phyloP scores from a whole-genome alignment of 495 filamentous ascomycete species.

The Aspergillus hancockii region DNA sequence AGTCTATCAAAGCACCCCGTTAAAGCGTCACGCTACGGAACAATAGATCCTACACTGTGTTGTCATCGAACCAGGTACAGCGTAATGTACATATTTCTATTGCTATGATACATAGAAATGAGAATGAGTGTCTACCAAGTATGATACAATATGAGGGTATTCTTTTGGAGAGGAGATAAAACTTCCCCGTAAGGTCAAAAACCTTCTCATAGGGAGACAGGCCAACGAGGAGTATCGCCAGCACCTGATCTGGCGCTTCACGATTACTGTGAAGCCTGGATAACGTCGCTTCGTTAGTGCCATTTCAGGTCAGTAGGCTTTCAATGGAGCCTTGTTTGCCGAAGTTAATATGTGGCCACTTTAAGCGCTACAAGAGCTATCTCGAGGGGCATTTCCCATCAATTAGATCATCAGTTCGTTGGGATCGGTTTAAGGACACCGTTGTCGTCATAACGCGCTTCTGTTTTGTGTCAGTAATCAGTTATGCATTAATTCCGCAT shows the following conservation, averaged over 20 bases:
- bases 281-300: background rate
- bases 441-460: conserved; percentile 85
- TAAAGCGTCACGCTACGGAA: background rate
- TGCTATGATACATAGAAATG: conserved; percentile 11
- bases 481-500: background rate
- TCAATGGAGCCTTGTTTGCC: background rate
- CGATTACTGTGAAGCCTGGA: background rate
- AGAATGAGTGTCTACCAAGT: background rate
- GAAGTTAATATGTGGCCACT: background rate
- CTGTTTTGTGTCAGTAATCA: conserved; percentile 46
- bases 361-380: background rate
- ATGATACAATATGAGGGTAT: conserved; percentile 10
- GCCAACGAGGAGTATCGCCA: background rate
- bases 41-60: background rate
- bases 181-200: conserved; percentile 1
- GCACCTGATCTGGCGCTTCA: background rate
- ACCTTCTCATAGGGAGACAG: background rate
- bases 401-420: conserved; percentile 15
- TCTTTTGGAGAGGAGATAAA: conserved; percentile 8
- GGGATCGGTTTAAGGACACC: conserved; percentile 56
- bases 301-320: background rate
- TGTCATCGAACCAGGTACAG: background rate
- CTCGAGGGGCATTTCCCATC: background rate
- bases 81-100: conserved; percentile 6
- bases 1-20: background rate